These are phyloP conservation scores for Corymbia citriodora DNA, from an alignment of 441 rosid species.

Conservation along the genomic window DNA sequence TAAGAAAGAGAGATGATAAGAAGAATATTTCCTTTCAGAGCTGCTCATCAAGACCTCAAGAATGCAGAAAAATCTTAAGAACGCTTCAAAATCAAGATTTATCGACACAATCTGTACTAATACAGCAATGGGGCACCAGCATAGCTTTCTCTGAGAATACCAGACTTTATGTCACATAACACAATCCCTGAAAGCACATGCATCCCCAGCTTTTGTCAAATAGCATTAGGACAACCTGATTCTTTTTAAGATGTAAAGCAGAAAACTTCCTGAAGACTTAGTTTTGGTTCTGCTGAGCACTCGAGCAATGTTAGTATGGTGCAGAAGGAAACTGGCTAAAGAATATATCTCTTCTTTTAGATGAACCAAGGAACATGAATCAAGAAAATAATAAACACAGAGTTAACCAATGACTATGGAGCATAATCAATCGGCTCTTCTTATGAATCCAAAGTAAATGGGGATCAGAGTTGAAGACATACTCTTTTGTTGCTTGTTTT, in stretches of 20 bases:
- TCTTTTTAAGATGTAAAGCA: background rate
- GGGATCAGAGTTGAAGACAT: background rate
- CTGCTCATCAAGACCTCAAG: background rate
- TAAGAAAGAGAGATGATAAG: background rate
- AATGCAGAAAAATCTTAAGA: background rate
- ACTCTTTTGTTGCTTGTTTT: background rate
- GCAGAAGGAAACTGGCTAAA: background rate
- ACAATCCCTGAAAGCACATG: background rate
- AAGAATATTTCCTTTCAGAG: background rate
- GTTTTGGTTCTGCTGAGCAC: background rate
- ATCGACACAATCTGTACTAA: fast-evolving
- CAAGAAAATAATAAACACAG: background rate
- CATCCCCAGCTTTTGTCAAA: background rate
- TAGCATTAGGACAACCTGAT: background rate
- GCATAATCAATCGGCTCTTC: background rate
- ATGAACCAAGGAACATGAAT: background rate
- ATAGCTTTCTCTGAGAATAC: background rate
- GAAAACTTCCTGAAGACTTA: background rate
- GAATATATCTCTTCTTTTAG: background rate
- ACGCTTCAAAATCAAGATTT: background rate
- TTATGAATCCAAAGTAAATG: background rate
- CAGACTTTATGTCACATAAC: background rate
- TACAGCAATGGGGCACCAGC: background rate
- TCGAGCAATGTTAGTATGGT: background rate
- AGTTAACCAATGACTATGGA: background rate